Evolutionary conservation across 2,329 filamentous ascomycete species (phyloP).

Genomic region (Colletotrichum plurivorum): DNA sequence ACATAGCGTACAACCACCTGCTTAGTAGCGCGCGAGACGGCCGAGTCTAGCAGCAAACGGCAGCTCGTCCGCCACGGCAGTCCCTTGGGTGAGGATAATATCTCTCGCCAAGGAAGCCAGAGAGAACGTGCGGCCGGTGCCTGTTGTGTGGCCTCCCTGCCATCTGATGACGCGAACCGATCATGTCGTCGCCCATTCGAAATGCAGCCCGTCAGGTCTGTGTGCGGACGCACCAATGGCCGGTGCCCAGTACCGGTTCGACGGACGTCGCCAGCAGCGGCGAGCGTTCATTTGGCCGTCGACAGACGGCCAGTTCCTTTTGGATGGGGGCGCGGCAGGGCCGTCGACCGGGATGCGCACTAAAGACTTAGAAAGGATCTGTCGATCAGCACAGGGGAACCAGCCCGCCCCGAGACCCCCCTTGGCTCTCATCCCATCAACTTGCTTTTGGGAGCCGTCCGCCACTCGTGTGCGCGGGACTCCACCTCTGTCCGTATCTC

Average conservation of each 20-base stretch:
- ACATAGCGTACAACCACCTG: background rate
- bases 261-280: slow-evolving; percentile 29
- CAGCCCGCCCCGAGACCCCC: slow-evolving; percentile 10
- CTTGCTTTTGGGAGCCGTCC: slow-evolving; percentile 35
- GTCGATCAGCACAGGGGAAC: slow-evolving; percentile 41
- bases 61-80: too few species aligned
- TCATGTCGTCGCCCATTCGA: slow-evolving; percentile 15
- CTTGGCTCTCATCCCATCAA: slow-evolving; percentile 33
- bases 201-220: slow-evolving; percentile 15
- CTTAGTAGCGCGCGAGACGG: background rate
- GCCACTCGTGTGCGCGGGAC: background rate
- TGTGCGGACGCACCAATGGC: slow-evolving; percentile 19
- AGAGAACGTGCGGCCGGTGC: too few species aligned
- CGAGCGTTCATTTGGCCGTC: slow-evolving; percentile 11
- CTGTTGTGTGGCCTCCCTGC: background rate
- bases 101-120: too few species aligned
- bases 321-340: slow-evolving; percentile 5
- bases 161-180: slow-evolving; percentile 16
- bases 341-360: slow-evolving; percentile 25
- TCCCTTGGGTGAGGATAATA: too few species aligned
- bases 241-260: slow-evolving; percentile 23
- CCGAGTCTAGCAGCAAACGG: too few species aligned
- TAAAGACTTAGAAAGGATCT: slow-evolving; percentile 37
- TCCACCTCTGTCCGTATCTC: background rate
- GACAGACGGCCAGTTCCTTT: slow-evolving; percentile 8